phyloP scores from a whole-genome alignment of 345 rosid genomes.

The Cardiospermum halicacabum region DNA sequence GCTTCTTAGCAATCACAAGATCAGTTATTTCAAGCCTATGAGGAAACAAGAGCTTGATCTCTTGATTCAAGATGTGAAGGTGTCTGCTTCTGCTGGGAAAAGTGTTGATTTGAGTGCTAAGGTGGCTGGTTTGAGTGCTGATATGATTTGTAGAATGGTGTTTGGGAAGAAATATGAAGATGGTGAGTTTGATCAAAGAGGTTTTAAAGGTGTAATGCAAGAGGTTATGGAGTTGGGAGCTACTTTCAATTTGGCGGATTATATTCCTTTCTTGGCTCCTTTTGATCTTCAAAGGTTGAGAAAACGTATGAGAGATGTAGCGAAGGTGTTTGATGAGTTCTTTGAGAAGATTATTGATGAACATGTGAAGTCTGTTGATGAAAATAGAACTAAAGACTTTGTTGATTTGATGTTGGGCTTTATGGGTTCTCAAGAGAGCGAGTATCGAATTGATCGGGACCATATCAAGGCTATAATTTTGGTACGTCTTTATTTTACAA shows the following conservation, averaged over 20 bases:
- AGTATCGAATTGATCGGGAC: too few species aligned
- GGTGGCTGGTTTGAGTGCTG: constrained; percentile 15
- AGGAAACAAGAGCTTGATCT: constrained; percentile 25
- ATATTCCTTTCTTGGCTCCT: constrained; percentile 16
- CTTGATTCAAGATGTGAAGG: too few species aligned
- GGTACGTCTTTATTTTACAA: too few species aligned
- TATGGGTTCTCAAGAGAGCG: constrained; percentile 13
- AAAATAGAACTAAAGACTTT: too few species aligned
- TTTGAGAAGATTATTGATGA: too few species aligned
- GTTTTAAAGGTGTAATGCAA: constrained; percentile 26
- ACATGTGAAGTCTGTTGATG: too few species aligned
- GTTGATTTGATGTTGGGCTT: too few species aligned
- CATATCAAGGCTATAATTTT: too few species aligned
- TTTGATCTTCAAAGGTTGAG: constrained; percentile 32
- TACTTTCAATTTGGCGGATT: constrained; percentile 24
- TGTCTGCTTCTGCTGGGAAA: too few species aligned
- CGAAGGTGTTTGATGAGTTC: too few species aligned
- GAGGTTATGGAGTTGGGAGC: constrained; percentile 17
- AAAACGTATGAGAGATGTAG: too few species aligned
- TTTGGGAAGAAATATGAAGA: constrained; percentile 27
- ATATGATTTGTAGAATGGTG: constrained; percentile 17
- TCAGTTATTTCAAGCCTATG: neutral
- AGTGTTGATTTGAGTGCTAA: constrained; percentile 21
- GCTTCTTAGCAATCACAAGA: too few species aligned
- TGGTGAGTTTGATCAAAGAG: constrained; percentile 16